phyloP scores from a whole-genome alignment of 176 grass and related monocot genomes.

The Cocos nucifera region DNA sequence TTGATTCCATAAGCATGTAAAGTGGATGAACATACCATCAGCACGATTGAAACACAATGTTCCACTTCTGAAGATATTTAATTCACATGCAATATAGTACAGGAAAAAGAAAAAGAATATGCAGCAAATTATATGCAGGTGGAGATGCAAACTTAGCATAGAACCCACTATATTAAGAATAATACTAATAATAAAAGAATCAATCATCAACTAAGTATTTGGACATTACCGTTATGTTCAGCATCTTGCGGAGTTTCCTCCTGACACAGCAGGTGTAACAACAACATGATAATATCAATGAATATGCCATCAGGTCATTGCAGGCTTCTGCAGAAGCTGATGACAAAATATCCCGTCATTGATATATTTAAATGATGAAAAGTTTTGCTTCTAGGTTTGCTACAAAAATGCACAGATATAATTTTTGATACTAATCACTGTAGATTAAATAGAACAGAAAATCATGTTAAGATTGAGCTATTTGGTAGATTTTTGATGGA shows the following conservation, averaged over 20 bases:
- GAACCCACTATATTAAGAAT: no score
- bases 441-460: no score
- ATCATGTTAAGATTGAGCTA: no score
- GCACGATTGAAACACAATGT: not conserved
- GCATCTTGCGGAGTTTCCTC: conserved; percentile 69
- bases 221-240: conserved; percentile 56
- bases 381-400: not conserved
- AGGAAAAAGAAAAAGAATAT: conserved; percentile 3
- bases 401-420: not conserved
- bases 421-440: not conserved
- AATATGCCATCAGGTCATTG: conserved; percentile 92
- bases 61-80: not conserved
- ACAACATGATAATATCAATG: conserved; percentile 87
- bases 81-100: no score
- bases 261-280: conserved; percentile 96
- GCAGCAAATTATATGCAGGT: no score
- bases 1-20: no score
- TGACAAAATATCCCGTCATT: not conserved
- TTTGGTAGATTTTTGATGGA: no score
- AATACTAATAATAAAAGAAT: no score
- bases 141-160: no score
- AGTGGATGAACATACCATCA: no score
- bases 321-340: conserved; percentile 81
- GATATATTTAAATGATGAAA: not conserved
- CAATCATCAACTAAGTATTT: no score